Evolutionary conservation across 2,329 filamentous ascomycete species (phyloP), one percentile per base, ranked within the genome.

Genomic region (Madurella mycetomatis): DNA sequence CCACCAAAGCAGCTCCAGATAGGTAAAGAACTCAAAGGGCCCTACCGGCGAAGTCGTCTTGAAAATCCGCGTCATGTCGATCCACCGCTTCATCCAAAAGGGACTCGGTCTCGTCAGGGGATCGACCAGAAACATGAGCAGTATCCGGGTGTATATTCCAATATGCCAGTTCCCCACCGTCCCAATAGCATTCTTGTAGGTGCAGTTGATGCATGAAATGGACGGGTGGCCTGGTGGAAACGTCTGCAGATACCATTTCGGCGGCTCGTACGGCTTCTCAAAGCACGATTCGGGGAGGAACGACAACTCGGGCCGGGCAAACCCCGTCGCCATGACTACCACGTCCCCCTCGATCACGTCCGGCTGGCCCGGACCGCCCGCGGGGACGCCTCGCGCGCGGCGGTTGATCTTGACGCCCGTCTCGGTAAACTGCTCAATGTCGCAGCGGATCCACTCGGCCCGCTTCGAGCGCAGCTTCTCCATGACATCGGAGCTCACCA

Each of bases 11-110:
- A 95, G 73, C 70, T 95, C 90, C 0, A 87, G 78, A 64, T 95
- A 95, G 0, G 90, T 95, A 67, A 95, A 94, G 73, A 95, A 95
- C 67, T 95, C 89, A 64, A 95, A 92, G 0, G 89, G 88, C 0
- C 82, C 84, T 0, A 83, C 88, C 0, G 90, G 89, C 2, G 86
- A 83, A 11, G 78, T 76, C 2, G 70, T 69, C 70, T 95, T 95
- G 56, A 95, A 73, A 3, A 83, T 69, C 31, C 82, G 78, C 1
- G 89, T 95, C 79, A 92, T 88, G 66, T 91, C 87, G 63, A 95
- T 91, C 90, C 90, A 95, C 19, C 83, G 78, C 71, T 87, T 80
- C 88, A 94, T 95, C 82, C 87, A 86, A 60, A 79, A 82, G 5
- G 84, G 76, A 2, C 78, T 80, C 0, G 90, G 90, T 0, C 87